A percentile compares a stretch with the other conserved stretches of the same genome.
These are phyloP conservation scores for Vaucheria bursata DNA, from an alignment of 352 stramenopile genomes.

Conservation along the genomic window DNA sequence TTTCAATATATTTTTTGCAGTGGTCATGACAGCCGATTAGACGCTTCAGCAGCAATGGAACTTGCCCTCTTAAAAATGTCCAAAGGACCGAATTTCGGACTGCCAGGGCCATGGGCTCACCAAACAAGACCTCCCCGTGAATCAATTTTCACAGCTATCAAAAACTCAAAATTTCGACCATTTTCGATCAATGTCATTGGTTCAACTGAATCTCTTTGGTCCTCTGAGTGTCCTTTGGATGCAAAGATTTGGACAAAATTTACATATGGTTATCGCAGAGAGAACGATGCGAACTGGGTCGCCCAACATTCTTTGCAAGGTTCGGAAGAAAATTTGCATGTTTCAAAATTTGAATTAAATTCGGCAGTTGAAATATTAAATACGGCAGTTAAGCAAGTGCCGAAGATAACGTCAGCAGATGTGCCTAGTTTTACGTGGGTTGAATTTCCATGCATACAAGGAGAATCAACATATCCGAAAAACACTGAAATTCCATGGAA, in stretches of 20 bases:
- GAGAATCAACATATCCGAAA: background rate
- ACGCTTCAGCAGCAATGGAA: constrained; percentile 36
- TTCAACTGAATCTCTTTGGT: background rate
- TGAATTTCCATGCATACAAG: constrained; percentile 16
- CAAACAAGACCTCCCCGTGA: background rate
- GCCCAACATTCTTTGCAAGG: background rate
- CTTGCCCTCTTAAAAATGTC: constrained; percentile 41
- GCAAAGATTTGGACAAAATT: background rate
- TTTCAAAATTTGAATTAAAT: no score
- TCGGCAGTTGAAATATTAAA: no score
- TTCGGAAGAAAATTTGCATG: background rate
- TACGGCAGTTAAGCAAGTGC: no score
- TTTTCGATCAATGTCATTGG: background rate
- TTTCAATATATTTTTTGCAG: no score
- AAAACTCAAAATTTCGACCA: background rate
- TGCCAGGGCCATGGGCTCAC: background rate
- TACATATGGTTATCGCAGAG: background rate
- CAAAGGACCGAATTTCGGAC: constrained; percentile 8
- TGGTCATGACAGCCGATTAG: constrained; percentile 19
- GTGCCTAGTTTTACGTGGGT: constrained; percentile 23
- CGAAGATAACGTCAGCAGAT: no score
- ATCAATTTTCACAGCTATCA: background rate
- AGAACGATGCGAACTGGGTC: background rate
- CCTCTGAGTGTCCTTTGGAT: background rate
- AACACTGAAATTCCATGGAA: background rate